Evolutionary conservation across 2,329 filamentous ascomycete species (phyloP), one percentile per base, ranked within the genome.

Genomic region (Alternaria sp.): DNA sequence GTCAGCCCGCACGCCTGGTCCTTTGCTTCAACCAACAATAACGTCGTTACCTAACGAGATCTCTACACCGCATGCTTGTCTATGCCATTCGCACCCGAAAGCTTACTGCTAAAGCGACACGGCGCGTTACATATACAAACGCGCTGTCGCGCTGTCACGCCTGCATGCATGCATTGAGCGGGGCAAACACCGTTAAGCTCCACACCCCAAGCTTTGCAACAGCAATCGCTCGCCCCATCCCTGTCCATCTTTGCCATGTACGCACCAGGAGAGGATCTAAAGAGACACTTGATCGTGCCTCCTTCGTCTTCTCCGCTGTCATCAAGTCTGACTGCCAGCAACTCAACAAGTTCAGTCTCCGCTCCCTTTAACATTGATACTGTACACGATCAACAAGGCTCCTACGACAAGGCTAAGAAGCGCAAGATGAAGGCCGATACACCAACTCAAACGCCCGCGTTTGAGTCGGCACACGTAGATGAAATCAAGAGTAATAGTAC

Each of bases 61-160:
- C 22, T 5, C 34, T 45, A 28, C 32, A n/a, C 27, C n/a, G 22
- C 16, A 38, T 38, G 27, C 45, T 34, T 20, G 22, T 40, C 32
- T 11, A 32, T 28, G 34, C n/a, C n/a, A 53, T 43, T 25, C 14
- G n/a, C 18, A 25, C 20, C 14, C 8, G 25, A 27, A 27, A 12
- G 18, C 18, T 41, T 32, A 5, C 49, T 9, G 40, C n/a, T 6
- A 46, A 18, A 5, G 0, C 27, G 12, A 50, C 2, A 34, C 50
- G 20, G 25, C 34, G 56, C 56, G 56, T 54, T 50, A 14, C 25
- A 5, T 44, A 16, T 14, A 57, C 50, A 58, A 58, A 27, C 67
- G 60, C 70, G 65, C 38, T 59, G 45, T 65, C 68, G 64, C 71
- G 69, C 68, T 65, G 69, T 72, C 68, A 72, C 63, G 62, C 30